A percentile compares a stretch with the other conserved stretches of the same genome.
These are phyloP conservation scores for Populus simonii DNA, from an alignment of 345 rosid species.

Conservation along the genomic window DNA sequence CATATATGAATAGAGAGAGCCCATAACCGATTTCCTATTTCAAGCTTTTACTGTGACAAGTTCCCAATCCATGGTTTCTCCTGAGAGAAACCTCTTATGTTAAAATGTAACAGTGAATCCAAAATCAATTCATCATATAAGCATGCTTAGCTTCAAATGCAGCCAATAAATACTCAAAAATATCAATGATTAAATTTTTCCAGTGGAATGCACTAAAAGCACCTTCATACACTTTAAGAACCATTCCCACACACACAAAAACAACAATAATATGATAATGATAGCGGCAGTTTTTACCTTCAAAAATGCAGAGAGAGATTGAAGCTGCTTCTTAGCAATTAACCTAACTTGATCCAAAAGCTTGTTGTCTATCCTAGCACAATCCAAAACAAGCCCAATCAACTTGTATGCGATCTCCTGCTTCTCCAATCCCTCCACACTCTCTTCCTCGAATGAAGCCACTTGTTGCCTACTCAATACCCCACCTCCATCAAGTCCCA, in stretches of 20 bases:
- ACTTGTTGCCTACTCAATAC: slow-evolving; percentile 55
- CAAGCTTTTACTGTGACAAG: not conserved
- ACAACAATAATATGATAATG: not conserved
- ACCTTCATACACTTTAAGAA: not conserved
- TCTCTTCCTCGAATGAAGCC: slow-evolving; percentile 81
- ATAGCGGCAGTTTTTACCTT: slow-evolving; percentile 49
- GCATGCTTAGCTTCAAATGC: not conserved
- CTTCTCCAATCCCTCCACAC: slow-evolving; percentile 83
- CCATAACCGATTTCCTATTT: not conserved
- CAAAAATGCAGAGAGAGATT: slow-evolving; percentile 78
- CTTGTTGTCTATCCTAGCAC: slow-evolving; percentile 60
- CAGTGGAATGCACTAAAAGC: not conserved
- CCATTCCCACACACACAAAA: not conserved
- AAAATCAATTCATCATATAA: not conserved
- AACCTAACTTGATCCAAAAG: slow-evolving; percentile 75
- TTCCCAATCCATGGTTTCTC: slow-evolving; percentile 16
- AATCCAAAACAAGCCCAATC: slow-evolving; percentile 66
- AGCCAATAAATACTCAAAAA: not conserved
- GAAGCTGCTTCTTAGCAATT: slow-evolving; percentile 84
- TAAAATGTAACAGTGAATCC: not conserved
- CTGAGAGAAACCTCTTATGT: not conserved
- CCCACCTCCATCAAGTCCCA: slow-evolving; percentile 40
- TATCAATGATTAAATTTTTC: not conserved
- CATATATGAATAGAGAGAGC: not conserved
- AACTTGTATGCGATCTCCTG: slow-evolving; percentile 83